A percentile compares a stretch with the other conserved stretches of the same genome.
phyloP scores from a whole-genome alignment of 176 grass and related monocot species.

The Puya raimondii region DNA sequence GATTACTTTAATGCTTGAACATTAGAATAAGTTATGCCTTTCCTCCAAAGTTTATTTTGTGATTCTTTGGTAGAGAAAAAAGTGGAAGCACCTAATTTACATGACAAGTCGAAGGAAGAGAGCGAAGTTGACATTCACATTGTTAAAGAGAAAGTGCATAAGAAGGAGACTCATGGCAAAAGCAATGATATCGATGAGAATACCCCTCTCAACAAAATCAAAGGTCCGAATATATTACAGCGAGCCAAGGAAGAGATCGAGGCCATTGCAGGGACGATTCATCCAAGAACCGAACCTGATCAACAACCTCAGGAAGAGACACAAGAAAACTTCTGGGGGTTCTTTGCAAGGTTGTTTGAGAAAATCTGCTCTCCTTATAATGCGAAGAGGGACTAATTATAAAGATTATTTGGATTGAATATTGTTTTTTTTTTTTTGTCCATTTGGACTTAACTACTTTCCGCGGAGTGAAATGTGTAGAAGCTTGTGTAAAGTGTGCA shows the following conservation, averaged over 20 bases:
- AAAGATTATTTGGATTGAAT: background rate
- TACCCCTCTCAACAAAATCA: background rate
- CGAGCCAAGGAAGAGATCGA: background rate
- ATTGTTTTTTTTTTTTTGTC: background rate
- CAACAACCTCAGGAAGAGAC: background rate
- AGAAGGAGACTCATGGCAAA: background rate
- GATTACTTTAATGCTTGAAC: no score
- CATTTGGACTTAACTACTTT: background rate
- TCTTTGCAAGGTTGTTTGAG: conserved; percentile 41
- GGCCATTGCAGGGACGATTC: background rate
- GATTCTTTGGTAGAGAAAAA: background rate
- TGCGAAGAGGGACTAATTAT: conserved; percentile 41
- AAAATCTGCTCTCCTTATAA: conserved; percentile 35
- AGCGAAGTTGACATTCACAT: background rate
- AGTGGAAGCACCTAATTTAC: background rate
- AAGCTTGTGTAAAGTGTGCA: conserved; percentile 32
- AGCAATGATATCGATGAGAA: background rate
- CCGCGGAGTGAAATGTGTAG: background rate
- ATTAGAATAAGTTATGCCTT: no score
- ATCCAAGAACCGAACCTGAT: no score
- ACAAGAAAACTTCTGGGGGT: conserved; percentile 20
- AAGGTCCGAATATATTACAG: no score
- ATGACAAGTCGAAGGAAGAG: background rate
- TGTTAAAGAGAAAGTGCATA: background rate
- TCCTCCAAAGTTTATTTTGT: no score